A percentile compares a stretch with the other conserved stretches of the same genome.
These are phyloP conservation scores for Oxyria digyna DNA, from an alignment of 148 eudicot species.

Conservation along the genomic window DNA sequence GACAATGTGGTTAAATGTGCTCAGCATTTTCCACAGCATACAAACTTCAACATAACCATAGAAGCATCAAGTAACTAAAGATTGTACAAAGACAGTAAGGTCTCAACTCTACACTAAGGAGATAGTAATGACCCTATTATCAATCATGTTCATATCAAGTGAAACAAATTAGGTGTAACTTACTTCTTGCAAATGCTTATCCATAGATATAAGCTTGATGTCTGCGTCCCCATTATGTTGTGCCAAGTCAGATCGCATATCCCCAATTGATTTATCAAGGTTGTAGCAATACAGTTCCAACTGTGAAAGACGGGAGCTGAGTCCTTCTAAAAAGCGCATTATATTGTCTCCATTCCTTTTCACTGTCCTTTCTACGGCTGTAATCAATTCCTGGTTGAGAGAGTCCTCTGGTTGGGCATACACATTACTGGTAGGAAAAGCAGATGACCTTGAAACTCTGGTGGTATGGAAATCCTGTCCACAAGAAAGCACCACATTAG, in stretches of 20 bases:
- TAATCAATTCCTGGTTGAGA: constrained; percentile 47
- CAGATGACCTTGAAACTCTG: constrained; percentile 73
- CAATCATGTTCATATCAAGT: not conserved
- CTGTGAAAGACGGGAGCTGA: constrained; percentile 91
- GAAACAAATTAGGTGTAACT: constrained; percentile 12
- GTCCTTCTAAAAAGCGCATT: constrained; percentile 95
- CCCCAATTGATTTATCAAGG: constrained; percentile 92
- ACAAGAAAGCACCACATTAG: no score
- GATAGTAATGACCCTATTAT: not conserved
- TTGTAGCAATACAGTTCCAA: constrained; percentile 91
- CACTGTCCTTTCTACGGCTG: constrained; percentile 76
- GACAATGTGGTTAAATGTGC: not conserved
- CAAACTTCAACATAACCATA: not conserved
- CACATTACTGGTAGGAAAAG: constrained; percentile 49
- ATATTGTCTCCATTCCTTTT: constrained; percentile 85
- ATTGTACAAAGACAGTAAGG: not conserved
- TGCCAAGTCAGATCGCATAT: constrained; percentile 82
- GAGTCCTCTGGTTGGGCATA: constrained; percentile 79
- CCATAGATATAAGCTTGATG: constrained; percentile 71
- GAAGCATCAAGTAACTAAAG: not conserved
- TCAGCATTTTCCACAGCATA: not conserved
- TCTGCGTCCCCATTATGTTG: constrained; percentile 84
- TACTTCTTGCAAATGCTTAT: constrained; percentile 94
- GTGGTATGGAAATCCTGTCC: constrained; percentile 82
- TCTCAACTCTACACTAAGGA: not conserved